Conservation (phyloP, 2,329 filamentous ascomycete species). For the Fusarium compactum region DNA sequence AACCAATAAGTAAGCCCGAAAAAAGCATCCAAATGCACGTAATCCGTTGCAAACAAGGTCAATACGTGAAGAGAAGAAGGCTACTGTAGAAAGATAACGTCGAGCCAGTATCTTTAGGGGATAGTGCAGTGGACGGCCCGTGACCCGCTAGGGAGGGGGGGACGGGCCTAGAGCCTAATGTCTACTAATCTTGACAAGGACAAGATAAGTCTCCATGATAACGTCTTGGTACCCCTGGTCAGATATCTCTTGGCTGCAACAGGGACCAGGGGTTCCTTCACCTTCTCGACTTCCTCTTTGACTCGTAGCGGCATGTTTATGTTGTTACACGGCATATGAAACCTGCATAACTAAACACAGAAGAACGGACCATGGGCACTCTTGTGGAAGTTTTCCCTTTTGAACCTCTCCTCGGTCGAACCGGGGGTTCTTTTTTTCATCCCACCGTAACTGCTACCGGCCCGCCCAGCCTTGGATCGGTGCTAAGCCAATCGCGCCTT, state of each 20-base stretch:
- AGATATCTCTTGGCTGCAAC: constrained; percentile 19
- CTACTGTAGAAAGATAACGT: constrained; percentile 18
- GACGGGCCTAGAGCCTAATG: not conserved
- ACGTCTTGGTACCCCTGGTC: constrained; percentile 2
- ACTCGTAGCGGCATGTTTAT: constrained; percentile 1
- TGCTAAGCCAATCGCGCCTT: not conserved
- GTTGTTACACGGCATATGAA: constrained; percentile 5
- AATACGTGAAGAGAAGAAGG: not conserved
- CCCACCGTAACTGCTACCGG: constrained; percentile 1
- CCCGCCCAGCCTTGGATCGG: constrained; percentile 21
- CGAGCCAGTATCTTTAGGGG: not conserved
- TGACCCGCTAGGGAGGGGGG: constrained; percentile 19
- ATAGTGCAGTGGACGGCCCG: constrained; percentile 21
- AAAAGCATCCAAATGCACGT: not conserved
- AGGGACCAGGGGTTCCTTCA: not conserved
- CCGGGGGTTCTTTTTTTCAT: constrained; percentile 5
- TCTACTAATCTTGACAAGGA: not conserved
- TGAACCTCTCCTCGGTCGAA: not conserved
- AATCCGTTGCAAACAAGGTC: constrained; percentile 8
- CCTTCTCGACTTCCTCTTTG: constrained; percentile 23
- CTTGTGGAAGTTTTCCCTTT: constrained; percentile 4
- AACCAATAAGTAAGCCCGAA: constrained; percentile 2
- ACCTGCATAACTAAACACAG: not conserved
- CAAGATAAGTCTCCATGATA: constrained; percentile 14
- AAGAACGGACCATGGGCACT: not conserved